Base-by-base conservation (phyloP, 140 eudicot species). In the Artemisia princeps region DNA sequence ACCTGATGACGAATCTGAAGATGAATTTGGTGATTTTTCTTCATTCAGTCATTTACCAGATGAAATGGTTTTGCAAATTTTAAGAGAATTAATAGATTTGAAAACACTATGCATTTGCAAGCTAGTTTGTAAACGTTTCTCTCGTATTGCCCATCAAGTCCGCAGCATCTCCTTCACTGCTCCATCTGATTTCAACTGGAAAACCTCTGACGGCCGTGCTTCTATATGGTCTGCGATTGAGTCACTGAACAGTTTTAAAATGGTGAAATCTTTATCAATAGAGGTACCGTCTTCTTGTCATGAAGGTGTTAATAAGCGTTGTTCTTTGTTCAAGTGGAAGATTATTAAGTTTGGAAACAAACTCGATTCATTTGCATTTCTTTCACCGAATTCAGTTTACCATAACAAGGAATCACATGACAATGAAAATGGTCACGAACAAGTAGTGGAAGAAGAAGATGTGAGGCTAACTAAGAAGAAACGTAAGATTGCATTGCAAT, bases 261-360 rank as follows among this genome's bases (percentile, higher is more conserved):
- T 10, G 15, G 53, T 48, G 53, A 48, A 48, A 13, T 48, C 53
- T 48, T 13, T 48, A 48, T 13, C 44, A 1, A 6, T 37, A 37
- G 44, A 37, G 53, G 13, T 13, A 11, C 53, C 53, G 15, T 10
- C 53, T 48, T 48, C 53, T 48, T 10, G 4, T 13, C 53, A 48
- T 48, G 13, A 48, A 10, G 53, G 15, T 48, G 13, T 48, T 48
- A 13, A 48, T 48, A 11, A 48, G n/a, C 13, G 5, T 48, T 48
- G 53, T 13, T 48, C 53, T 48, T 48, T 48, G 53, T 48, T 48
- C 15, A 48, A 48, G 53, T 48, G 53, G 53, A 48, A 48, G 15
- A 48, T 48, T 37, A 37, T 37, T 11, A 48, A 48, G 53, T 73
- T 30, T 15, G 60, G 64, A 4, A 65, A 24, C 44, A 58, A 13